Conservation (phyloP, 2,329 filamentous ascomycete species). For the Cladosporium phlei region DNA sequence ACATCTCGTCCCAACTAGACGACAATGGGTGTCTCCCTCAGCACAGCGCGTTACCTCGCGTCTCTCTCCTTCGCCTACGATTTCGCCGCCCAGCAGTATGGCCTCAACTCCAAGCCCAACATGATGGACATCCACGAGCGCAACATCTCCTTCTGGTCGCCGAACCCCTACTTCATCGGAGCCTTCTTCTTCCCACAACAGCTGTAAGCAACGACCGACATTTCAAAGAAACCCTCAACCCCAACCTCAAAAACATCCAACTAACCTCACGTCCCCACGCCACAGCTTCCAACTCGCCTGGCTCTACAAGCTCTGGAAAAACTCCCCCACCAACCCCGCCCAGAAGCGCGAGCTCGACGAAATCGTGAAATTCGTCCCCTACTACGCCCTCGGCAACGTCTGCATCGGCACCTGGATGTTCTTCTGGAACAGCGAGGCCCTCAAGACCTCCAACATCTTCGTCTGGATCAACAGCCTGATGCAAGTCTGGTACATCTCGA, state of each 20-base stretch:
- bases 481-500: constrained; percentile 52
- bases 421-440: constrained; percentile 53
- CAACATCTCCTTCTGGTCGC: constrained; percentile 56
- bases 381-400: constrained; percentile 53
- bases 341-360: constrained; percentile 42
- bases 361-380: constrained; percentile 53
- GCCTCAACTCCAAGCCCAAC: constrained; percentile 52
- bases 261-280: constrained; percentile 1
- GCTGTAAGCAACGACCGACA: constrained; percentile 40
- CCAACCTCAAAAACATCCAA: too few relatives aligned
- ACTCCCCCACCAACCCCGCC: constrained; percentile 38
- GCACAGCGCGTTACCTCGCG: constrained; percentile 51
- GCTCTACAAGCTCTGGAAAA: constrained; percentile 53
- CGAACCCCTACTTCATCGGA: constrained; percentile 55
- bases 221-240: constrained; percentile 26
- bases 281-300: constrained; percentile 49
- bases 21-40: constrained; percentile 52
- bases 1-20: neutral
- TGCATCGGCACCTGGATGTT: constrained; percentile 62
- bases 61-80: constrained; percentile 53
- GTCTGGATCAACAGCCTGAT: constrained; percentile 53
- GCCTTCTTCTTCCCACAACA: constrained; percentile 60
- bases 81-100: constrained; percentile 57
- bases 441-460: constrained; percentile 52
- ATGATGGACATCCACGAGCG: constrained; percentile 57